phyloP scores from a whole-genome alignment of 2,329 filamentous ascomycete species.

The Emericellopsis cladophorae region DNA sequence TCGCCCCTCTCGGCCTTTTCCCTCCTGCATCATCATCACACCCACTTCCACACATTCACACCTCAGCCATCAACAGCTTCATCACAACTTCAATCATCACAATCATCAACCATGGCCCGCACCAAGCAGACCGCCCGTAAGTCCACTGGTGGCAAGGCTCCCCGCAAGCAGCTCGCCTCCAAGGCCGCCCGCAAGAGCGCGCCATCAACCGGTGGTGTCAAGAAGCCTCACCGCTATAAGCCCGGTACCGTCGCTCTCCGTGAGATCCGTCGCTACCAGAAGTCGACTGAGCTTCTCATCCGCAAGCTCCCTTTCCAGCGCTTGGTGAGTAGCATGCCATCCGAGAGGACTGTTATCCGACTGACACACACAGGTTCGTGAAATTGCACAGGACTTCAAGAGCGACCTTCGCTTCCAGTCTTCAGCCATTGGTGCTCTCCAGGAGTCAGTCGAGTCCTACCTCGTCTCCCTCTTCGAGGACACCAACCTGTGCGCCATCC shows the following conservation, averaged over 20 bases:
- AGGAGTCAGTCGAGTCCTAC: conserved; percentile 98
- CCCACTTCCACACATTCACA: conserved; percentile 14
- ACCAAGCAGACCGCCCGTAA: conserved; percentile 61
- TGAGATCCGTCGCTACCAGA: conserved; percentile 98
- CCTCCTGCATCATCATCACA: conserved; percentile 22
- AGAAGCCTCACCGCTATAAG: conserved; percentile 89
- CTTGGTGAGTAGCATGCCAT: conserved; percentile 42
- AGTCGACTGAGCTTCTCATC: conserved; percentile 90
- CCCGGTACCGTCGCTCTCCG: conserved; percentile 91
- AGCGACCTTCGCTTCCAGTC: conserved; percentile 96
- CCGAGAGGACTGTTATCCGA: neutral
- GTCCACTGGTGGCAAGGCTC: conserved; percentile 69
- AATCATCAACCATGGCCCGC: conserved; percentile 42
- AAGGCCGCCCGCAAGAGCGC: conserved; percentile 98
- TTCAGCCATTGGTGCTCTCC: conserved; percentile 89
- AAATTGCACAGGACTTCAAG: conserved; percentile 95
- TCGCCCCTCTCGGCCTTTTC: conserved; percentile 19
- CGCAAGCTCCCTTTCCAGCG: conserved; percentile 97
- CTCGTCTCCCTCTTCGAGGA: conserved; percentile 97
- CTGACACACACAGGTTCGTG: conserved; percentile 49
- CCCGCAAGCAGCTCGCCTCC: conserved; percentile 94
- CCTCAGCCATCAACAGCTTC: conserved; percentile 10
- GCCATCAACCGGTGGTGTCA: conserved; percentile 91
- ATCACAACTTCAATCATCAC: conserved; percentile 14
- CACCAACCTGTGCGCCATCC: conserved; percentile 96